Evolutionary conservation across 2,329 filamentous ascomycete genomes (phyloP).

Genomic region (Rhytidhysteron rufulum): DNA sequence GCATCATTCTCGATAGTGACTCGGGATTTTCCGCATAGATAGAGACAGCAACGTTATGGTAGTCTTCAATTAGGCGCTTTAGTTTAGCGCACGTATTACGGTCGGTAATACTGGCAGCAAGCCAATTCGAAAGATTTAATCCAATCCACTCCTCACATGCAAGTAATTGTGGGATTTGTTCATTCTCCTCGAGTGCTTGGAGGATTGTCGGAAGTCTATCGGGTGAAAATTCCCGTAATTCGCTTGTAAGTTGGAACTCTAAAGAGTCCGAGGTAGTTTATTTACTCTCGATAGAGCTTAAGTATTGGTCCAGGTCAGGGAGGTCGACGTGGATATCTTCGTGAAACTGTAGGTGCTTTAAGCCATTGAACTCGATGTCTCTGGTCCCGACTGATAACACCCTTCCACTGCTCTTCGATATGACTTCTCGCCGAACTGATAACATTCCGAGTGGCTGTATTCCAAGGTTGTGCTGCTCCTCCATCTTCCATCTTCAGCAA

Average conservation of each 20-base stretch:
- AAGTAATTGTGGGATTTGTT: slow-evolving; percentile 24
- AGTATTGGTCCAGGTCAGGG: too few relatives aligned
- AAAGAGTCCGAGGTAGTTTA: too few relatives aligned
- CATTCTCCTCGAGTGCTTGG: slow-evolving; percentile 6
- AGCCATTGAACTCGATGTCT: background rate
- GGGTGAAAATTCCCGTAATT: background rate
- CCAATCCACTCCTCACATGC: slow-evolving; percentile 51
- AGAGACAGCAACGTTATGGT: slow-evolving; percentile 5
- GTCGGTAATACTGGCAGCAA: slow-evolving; percentile 19
- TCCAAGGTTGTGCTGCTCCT: background rate
- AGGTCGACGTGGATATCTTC: too few relatives aligned
- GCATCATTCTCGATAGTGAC: slow-evolving; percentile 51
- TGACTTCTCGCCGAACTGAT: too few relatives aligned
- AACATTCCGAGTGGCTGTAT: background rate
- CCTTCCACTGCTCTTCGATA: background rate
- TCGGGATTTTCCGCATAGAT: slow-evolving; percentile 44
- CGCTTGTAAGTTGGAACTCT: background rate
- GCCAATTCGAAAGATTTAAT: slow-evolving; percentile 38
- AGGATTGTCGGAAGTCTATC: slow-evolving; percentile 8
- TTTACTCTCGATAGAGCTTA: too few relatives aligned
- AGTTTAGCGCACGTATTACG: slow-evolving; percentile 22
- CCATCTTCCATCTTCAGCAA: slow-evolving; percentile 3
- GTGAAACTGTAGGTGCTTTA: too few relatives aligned
- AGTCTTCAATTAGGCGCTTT: slow-evolving; percentile 11
- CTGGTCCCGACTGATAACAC: background rate